These are phyloP conservation scores for Lagerstroemia speciosa DNA, from an alignment of 345 rosid species.

Conservation along the genomic window DNA sequence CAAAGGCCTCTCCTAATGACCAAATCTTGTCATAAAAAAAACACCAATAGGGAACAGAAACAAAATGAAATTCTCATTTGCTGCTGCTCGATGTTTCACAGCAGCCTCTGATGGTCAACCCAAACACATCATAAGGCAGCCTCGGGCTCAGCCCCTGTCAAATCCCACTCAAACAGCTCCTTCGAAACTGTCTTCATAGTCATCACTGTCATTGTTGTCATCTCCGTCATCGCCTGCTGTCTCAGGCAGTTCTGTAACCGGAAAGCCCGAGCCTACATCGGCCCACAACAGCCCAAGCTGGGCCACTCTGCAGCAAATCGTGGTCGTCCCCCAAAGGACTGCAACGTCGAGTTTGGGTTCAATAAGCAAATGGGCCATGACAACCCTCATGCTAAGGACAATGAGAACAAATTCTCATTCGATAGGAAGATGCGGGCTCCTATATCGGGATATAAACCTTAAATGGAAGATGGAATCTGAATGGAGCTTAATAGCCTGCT, in stretches of 20 bases:
- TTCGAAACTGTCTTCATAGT: constrained; percentile 61
- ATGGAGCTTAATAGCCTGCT: background rate
- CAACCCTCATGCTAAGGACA: constrained; percentile 2
- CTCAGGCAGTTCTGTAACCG: constrained; percentile 46
- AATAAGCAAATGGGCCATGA: constrained; percentile 19
- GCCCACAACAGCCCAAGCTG: constrained; percentile 11
- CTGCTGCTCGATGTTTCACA: constrained; percentile 12
- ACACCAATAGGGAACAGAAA: background rate
- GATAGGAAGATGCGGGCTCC: constrained; percentile 6
- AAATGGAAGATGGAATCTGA: constrained; percentile 8
- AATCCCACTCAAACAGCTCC: constrained; percentile 52
- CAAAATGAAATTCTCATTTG: constrained; percentile 15
- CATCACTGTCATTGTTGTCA: constrained; percentile 42
- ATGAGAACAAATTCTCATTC: constrained; percentile 4
- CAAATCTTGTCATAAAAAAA: background rate
- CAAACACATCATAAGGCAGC: constrained; percentile 34
- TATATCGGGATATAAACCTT: constrained; percentile 16
- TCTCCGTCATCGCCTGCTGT: constrained; percentile 49
- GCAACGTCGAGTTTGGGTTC: constrained; percentile 36
- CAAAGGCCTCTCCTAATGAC: constrained; percentile 2
- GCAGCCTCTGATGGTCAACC: constrained; percentile 47
- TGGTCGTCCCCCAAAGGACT: constrained; percentile 8
- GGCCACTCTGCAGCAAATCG: background rate
- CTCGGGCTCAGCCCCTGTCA: constrained; percentile 25
- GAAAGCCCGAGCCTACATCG: constrained; percentile 5